phyloP scores from a whole-genome alignment of 768 basidiomycete genomes.

The Cystoderma amianthinum region DNA sequence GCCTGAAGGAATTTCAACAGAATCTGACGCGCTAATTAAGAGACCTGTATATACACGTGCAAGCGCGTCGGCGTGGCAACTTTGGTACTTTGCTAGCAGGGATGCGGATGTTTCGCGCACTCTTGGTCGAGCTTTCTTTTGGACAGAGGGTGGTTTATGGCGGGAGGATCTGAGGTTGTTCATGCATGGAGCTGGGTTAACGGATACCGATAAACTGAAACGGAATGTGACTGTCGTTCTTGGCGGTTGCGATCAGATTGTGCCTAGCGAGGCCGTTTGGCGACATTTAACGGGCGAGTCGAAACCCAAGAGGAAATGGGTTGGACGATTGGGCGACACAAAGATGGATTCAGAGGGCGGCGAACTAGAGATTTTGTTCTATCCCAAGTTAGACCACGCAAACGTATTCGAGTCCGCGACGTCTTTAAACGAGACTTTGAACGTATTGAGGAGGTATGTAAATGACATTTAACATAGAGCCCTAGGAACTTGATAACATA shows the following conservation, averaged over 20 bases:
- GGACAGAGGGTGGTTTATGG: slow-evolving; percentile 57
- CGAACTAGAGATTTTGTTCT: slow-evolving; percentile 27
- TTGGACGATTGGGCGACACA: slow-evolving; percentile 9
- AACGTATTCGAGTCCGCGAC: slow-evolving; percentile 28
- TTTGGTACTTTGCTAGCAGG: slow-evolving; percentile 63
- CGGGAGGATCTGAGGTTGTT: slow-evolving; percentile 41
- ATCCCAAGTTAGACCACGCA: slow-evolving; percentile 31
- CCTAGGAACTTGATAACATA: too few relatives aligned
- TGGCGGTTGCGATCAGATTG: slow-evolving; percentile 26
- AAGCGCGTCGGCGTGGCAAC: slow-evolving; percentile 51
- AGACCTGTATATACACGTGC: slow-evolving; percentile 19
- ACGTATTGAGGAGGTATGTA: slow-evolving; percentile 19
- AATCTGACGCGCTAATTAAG: background rate
- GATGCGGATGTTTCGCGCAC: slow-evolving; percentile 58
- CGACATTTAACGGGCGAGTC: slow-evolving; percentile 25
- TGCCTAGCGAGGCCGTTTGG: slow-evolving; percentile 25
- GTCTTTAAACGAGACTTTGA: slow-evolving; percentile 18
- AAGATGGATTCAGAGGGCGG: slow-evolving; percentile 1
- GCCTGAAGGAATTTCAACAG: too few relatives aligned
- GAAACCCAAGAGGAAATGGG: slow-evolving; percentile 13
- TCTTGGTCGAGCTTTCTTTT: slow-evolving; percentile 57
- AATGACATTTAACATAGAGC: too few relatives aligned
- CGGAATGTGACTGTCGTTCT: slow-evolving; percentile 26
- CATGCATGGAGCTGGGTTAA: slow-evolving; percentile 9
- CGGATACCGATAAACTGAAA: slow-evolving; percentile 6